Evolutionary conservation across 768 basidiomycete species (phyloP).

Genomic region (Lentinula lateritia): DNA sequence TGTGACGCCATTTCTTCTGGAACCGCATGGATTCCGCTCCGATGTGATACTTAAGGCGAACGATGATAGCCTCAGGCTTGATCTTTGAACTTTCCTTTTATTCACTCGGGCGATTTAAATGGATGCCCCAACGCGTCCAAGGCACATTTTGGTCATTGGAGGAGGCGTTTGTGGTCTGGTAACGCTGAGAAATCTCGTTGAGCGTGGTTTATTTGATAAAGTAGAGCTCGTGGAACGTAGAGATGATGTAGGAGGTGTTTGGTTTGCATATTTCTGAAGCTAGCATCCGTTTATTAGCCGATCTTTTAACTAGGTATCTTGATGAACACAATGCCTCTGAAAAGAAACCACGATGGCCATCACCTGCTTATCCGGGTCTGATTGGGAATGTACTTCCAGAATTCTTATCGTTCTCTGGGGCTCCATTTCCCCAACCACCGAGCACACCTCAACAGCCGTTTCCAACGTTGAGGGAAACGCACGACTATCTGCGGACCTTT

Average conservation of each 20-base stretch:
- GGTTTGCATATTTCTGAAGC: conserved; percentile 23
- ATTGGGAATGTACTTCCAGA: conserved; percentile 49
- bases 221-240: conserved; percentile 43
- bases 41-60: background rate
- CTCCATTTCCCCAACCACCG: conserved; percentile 28
- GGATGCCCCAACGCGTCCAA: conserved; percentile 13
- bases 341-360: conserved; percentile 31
- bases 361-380: conserved; percentile 41
- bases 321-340: conserved; percentile 14
- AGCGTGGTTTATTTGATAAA: conserved; percentile 32
- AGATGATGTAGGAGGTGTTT: conserved; percentile 45
- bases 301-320: conserved; percentile 21
- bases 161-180: conserved; percentile 45
- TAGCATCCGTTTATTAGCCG: background rate
- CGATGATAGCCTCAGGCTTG: background rate
- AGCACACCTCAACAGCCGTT: conserved; percentile 29
- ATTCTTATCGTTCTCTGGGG: conserved; percentile 31
- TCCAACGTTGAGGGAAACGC: conserved; percentile 32
- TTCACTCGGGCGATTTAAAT: background rate
- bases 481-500: conserved; percentile 30
- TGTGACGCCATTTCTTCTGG: background rate
- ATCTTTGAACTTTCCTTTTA: background rate
- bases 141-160: conserved; percentile 37
- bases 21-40: background rate
- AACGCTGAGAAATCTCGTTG: conserved; percentile 40